phyloP scores from a whole-genome alignment of 176 grass and related monocot species.

The Poa annua region DNA sequence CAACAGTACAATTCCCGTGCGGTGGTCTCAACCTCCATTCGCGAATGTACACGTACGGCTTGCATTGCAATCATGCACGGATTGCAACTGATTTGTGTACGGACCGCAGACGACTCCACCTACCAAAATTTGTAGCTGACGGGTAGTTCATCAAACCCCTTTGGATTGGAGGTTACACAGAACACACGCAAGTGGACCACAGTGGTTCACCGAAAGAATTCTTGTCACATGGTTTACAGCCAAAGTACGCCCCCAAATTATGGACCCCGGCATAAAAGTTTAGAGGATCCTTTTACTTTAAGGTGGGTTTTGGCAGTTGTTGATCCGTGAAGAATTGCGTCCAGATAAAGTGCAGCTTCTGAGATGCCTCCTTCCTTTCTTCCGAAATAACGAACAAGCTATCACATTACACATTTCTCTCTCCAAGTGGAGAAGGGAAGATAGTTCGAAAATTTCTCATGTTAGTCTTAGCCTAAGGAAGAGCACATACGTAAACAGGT shows the following conservation, averaged over 20 bases:
- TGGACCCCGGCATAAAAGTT: conserved; percentile 22
- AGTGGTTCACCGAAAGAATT: conserved; percentile 4
- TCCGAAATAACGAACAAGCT: not conserved
- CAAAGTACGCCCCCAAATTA: conserved; percentile 5
- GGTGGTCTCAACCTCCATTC: not conserved
- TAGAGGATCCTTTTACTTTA: not conserved
- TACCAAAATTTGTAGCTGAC: not conserved
- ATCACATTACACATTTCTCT: not conserved
- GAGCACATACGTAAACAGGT: too few species aligned
- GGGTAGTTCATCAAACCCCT: not conserved
- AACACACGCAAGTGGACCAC: conserved; percentile 16
- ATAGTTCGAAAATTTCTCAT: not conserved
- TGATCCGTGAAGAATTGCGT: not conserved
- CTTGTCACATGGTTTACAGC: conserved; percentile 16
- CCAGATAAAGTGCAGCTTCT: not conserved
- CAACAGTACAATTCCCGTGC: not conserved
- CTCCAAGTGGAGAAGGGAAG: not conserved
- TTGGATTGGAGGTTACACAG: conserved; percentile 4
- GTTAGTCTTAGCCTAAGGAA: not conserved
- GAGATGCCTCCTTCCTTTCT: not conserved
- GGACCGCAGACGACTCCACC: not conserved
- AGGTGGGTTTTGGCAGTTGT: not conserved
- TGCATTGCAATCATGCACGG: not conserved
- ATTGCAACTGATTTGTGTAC: not conserved
- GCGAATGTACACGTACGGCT: not conserved